Conservation (phyloP, 2,329 filamentous ascomycete species). For the Fusarium abutilonis region DNA sequence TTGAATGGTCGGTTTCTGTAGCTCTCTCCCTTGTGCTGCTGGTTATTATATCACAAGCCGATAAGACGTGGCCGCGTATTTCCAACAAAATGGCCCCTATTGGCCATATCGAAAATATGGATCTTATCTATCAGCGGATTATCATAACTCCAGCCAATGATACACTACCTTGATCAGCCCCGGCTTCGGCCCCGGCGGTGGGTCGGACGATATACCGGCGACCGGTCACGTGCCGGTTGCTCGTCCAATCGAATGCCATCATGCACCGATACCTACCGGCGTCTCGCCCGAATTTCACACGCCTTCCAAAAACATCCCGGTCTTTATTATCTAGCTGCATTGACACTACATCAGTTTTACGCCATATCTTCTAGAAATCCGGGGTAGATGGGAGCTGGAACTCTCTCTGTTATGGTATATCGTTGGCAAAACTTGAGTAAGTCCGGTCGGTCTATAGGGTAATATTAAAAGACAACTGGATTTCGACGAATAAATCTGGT, state of each 20-base stretch:
- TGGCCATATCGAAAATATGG: conserved; percentile 10
- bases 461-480: background rate
- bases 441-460: background rate
- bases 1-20: background rate
- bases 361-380: background rate
- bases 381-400: background rate
- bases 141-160: conserved; percentile 24
- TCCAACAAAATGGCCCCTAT: conserved; percentile 24
- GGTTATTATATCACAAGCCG: conserved; percentile 18
- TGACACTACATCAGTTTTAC: conserved; percentile 17
- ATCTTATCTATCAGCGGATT: conserved; percentile 24
- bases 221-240: conserved; percentile 32
- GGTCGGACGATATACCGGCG: conserved; percentile 22
- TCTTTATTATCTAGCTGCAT: conserved; percentile 24
- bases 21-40: conserved; percentile 6
- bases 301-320: conserved; percentile 30
- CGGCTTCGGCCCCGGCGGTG: conserved; percentile 21
- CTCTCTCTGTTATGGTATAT: too few species aligned
- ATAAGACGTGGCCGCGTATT: conserved; percentile 12
- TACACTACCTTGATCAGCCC: background rate
- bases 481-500: too few species aligned
- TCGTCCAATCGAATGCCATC: conserved; percentile 4
- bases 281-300: conserved; percentile 14
- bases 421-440: background rate
- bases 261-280: conserved; percentile 23